A percentile compares a stretch with the other conserved stretches of the same genome.
phyloP scores from a whole-genome alignment of 2,329 filamentous ascomycete species.

The Ambrosiella xylebori region DNA sequence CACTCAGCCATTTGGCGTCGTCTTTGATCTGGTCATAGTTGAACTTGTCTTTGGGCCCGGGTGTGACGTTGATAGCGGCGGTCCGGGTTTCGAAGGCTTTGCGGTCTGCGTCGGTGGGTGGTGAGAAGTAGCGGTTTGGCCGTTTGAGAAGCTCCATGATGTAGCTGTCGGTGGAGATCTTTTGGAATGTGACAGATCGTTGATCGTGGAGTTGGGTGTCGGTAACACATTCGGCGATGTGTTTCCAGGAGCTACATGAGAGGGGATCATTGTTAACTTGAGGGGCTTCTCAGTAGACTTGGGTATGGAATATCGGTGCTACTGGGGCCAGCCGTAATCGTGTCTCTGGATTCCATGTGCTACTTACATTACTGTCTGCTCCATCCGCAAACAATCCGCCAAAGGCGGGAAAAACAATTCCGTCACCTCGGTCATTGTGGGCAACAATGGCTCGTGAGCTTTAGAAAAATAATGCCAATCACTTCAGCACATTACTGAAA shows the following conservation, averaged over 20 bases:
- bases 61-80: slow-evolving; percentile 67
- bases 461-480: background rate
- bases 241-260: slow-evolving; percentile 40
- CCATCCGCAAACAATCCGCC: slow-evolving; percentile 68
- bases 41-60: slow-evolving; percentile 47
- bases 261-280: background rate
- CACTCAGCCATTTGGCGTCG: slow-evolving; percentile 74
- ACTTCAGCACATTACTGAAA: background rate
- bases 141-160: slow-evolving; percentile 51
- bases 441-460: background rate
- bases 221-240: slow-evolving; percentile 36
- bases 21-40: slow-evolving; percentile 66
- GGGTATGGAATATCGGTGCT: too few relatives aligned
- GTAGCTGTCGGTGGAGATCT: slow-evolving; percentile 55
- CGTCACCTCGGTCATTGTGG: background rate
- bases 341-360: background rate
- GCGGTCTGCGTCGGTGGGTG: slow-evolving; percentile 44
- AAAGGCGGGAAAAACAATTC: slow-evolving; percentile 59
- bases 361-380: slow-evolving; percentile 62
- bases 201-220: slow-evolving; percentile 41
- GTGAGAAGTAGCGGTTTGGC: slow-evolving; percentile 50
- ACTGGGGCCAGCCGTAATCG: too few relatives aligned
- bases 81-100: slow-evolving; percentile 67
- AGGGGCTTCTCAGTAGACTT: background rate
- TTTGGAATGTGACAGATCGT: slow-evolving; percentile 36